Evolutionary conservation across 2,329 filamentous ascomycete species (phyloP).

Genomic region (Phaeosphaeria sp.): DNA sequence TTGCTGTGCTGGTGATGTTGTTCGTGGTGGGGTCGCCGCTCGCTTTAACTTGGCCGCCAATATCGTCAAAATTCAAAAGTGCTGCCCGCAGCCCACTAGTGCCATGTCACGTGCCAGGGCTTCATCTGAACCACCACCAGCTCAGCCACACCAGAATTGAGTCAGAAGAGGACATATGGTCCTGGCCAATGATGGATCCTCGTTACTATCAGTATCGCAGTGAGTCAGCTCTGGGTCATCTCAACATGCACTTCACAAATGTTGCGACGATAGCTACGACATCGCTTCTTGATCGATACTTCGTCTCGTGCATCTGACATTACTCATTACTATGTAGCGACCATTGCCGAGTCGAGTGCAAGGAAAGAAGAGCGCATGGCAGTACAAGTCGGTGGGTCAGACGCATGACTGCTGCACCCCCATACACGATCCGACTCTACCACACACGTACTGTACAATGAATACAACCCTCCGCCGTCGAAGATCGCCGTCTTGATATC

Average conservation of each 20-base stretch:
- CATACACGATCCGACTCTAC: not conserved
- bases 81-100: slow-evolving; percentile 23
- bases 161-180: not conserved
- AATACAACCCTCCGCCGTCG: not conserved
- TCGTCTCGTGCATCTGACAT: slow-evolving; percentile 9
- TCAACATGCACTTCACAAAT: not conserved
- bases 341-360: not conserved
- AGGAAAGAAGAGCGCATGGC: not conserved
- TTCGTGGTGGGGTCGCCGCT: slow-evolving; percentile 24
- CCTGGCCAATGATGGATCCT: no score
- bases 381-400: not conserved
- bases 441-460: not conserved
- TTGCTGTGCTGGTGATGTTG: slow-evolving; percentile 50
- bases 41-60: slow-evolving; percentile 18
- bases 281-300: not conserved
- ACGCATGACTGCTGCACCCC: not conserved
- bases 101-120: slow-evolving; percentile 9
- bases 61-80: slow-evolving; percentile 35
- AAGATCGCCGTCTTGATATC: not conserved
- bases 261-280: not conserved
- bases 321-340: slow-evolving; percentile 17
- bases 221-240: no score
- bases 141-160: not conserved
- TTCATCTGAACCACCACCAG: not conserved
- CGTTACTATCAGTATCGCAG: no score